These are phyloP conservation scores for Allomyces arbusculus DNA, from an alignment of 192 early-diverging fungal genomes.

Conservation along the genomic window DNA sequence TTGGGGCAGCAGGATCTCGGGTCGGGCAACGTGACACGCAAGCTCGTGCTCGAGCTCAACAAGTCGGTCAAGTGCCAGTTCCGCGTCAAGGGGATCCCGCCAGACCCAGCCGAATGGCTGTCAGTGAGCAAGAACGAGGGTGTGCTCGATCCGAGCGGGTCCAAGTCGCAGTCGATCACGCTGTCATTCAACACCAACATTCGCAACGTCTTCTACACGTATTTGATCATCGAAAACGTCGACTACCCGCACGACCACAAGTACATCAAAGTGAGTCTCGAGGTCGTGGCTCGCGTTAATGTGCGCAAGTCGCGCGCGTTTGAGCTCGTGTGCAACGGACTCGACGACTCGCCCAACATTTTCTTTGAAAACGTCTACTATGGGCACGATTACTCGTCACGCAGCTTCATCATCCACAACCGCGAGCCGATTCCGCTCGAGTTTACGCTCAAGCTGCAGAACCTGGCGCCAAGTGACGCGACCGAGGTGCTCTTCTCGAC, in stretches of 20 bases:
- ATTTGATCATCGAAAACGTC: constrained; percentile 50
- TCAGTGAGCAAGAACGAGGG: constrained; percentile 45
- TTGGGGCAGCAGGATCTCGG: constrained; percentile 60
- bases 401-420: constrained; percentile 53
- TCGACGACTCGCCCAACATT: constrained; percentile 21
- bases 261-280: constrained; percentile 47
- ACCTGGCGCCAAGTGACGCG: constrained; percentile 32
- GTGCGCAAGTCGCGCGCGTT: constrained; percentile 38
- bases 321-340: constrained; percentile 50
- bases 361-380: constrained; percentile 51
- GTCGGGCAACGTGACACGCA: constrained; percentile 27
- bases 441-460: constrained; percentile 45
- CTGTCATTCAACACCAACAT: constrained; percentile 33
- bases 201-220: constrained; percentile 47
- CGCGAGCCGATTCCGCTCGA: constrained; percentile 51
- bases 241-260: constrained; percentile 52
- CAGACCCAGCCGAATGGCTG: constrained; percentile 40
- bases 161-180: constrained; percentile 19
- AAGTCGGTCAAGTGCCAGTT: constrained; percentile 33
- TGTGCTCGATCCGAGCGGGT: constrained; percentile 27
- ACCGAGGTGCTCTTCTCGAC: constrained; percentile 58
- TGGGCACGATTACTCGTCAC: constrained; percentile 45
- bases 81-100: constrained; percentile 30
- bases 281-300: constrained; percentile 36
- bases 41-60: constrained; percentile 39